Percentiles rank a stretch among this genome's conserved stretches.
Conservation (phyloP, 2,329 filamentous ascomycete species). For the Coniochaeta sp. region DNA sequence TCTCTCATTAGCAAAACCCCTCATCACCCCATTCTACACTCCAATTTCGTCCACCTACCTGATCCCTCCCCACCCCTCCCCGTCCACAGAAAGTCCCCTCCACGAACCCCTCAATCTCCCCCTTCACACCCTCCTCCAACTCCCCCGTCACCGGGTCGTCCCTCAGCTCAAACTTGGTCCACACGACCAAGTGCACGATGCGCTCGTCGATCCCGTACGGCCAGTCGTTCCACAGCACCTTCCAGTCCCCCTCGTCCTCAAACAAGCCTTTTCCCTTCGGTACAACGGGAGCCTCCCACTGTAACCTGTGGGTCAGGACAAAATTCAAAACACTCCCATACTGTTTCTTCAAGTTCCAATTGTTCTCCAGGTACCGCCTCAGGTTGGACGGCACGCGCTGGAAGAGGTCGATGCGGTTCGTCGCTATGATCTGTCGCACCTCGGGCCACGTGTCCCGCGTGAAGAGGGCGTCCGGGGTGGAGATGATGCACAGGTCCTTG, state of each 20-base stretch:
- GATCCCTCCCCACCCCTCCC: constrained; percentile 38
- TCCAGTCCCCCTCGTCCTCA: constrained; percentile 49
- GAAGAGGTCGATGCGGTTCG: constrained; percentile 69
- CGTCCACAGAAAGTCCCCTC: constrained; percentile 52
- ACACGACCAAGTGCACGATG: constrained; percentile 82
- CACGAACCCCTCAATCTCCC: constrained; percentile 66
- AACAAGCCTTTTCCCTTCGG: constrained; percentile 32
- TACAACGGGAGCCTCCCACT: constrained; percentile 51
- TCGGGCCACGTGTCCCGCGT: constrained; percentile 59
- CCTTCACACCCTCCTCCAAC: constrained; percentile 55
- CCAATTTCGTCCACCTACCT: constrained; percentile 35
- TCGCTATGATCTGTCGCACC: constrained; percentile 53
- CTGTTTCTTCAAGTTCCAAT: constrained; percentile 51
- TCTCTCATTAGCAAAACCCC: constrained; percentile 8
- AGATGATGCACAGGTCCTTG: constrained; percentile 66
- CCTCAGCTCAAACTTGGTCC: constrained; percentile 80
- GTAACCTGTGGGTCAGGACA: constrained; percentile 61
- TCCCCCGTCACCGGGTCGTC: constrained; percentile 61
- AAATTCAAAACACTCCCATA: constrained; percentile 76
- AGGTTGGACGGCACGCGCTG: constrained; percentile 71
- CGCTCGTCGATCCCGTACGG: constrained; percentile 76
- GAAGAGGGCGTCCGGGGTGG: constrained; percentile 63
- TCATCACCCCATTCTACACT: not conserved
- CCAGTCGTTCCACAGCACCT: constrained; percentile 85
- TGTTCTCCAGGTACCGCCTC: constrained; percentile 69